Evolutionary conservation across 2,329 filamentous ascomycete genomes (phyloP).

Genomic region (Pseudogymnoascus sp.): DNA sequence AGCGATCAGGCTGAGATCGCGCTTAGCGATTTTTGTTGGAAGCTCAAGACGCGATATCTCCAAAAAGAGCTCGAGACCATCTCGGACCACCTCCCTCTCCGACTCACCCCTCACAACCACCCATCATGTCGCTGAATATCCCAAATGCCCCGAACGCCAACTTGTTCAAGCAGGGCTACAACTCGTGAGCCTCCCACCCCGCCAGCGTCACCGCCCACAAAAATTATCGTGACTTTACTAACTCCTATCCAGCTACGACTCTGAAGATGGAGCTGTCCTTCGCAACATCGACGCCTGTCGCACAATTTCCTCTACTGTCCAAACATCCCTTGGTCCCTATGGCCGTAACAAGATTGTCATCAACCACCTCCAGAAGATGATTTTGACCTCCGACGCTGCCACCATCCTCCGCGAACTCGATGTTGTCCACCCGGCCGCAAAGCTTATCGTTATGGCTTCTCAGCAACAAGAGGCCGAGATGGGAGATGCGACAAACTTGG

Average conservation of each 20-base stretch:
- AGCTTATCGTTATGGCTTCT: conserved; percentile 95
- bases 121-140: conserved; percentile 84
- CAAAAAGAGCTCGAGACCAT: conserved; percentile 7
- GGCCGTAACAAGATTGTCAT: conserved; percentile 99
- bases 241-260: conserved; percentile 68
- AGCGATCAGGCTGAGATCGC: conserved; percentile 8
- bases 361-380: conserved; percentile 99
- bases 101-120: neutral
- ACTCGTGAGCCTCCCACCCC: conserved; percentile 28
- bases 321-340: conserved; percentile 93
- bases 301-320: conserved; percentile 89
- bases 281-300: conserved; percentile 98
- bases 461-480: conserved; percentile 99
- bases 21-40: conserved; percentile 9
- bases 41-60: conserved; percentile 5
- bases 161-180: conserved; percentile 94
- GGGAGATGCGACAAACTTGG: conserved; percentile 96
- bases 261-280: conserved; percentile 96
- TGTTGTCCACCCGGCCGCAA: conserved; percentile 95
- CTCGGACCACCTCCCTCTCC: neutral
- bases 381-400: conserved; percentile 92
- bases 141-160: conserved; percentile 87
- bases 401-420: conserved; percentile 97
- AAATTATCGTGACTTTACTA: conserved; percentile 24
- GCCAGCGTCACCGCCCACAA: neutral